Base-by-base conservation (phyloP, 129 eudicot species). In the Oenanthe sinensis region DNA sequence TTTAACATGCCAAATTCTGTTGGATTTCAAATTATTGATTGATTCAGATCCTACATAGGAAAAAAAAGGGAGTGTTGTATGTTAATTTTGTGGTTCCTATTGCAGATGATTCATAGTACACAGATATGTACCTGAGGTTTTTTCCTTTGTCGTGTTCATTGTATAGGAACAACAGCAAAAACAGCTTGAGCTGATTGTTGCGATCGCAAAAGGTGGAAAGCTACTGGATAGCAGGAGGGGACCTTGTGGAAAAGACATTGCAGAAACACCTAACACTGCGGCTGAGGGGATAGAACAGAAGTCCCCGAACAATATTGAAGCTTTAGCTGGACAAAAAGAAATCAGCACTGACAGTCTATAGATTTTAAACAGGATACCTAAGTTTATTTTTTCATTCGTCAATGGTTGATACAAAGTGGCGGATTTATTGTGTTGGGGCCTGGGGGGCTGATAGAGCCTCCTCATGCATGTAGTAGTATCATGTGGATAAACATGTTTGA, bases 151-250 rank as follows among this genome's bases (percentile, higher is more conserved):
- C 58, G 22, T 24, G 71, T 16, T 44, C 17, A 33, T 39, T 54
- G 63, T 81, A 50, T 20, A 88, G 92, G 92, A 86, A 62, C 92
- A 88, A 74, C 92, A 88, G 63, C 85, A 84, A 24, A 88, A 88
- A 73, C 90, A 86, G 76, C 92, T 88, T 19, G 88, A 88, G 49
- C 85, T 88, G 74, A 88, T 88, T 79, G 85, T 88, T 49, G 88
- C 92, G 40, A 82, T 86, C 24, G 90, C 72, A 3, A 82, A 88
- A 75, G 81, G 79, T 80, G 88, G 85, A 11, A 88, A 80, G 36
- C 75, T 86, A 62, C 70, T 75, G 80, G 88, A 84, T 19, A 68
- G 16, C 70, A 79, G 79, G 74, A 78, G 42, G 12, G 81, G 14
- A 52, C 77, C 79, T 8, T 54, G 44, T 71, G 78, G 46, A 76